Percentiles rank a stretch among this genome's conserved stretches.
These are phyloP conservation scores for Candida xiaguanensis DNA, from an alignment of 805 yeast species.

Conservation along the genomic window DNA sequence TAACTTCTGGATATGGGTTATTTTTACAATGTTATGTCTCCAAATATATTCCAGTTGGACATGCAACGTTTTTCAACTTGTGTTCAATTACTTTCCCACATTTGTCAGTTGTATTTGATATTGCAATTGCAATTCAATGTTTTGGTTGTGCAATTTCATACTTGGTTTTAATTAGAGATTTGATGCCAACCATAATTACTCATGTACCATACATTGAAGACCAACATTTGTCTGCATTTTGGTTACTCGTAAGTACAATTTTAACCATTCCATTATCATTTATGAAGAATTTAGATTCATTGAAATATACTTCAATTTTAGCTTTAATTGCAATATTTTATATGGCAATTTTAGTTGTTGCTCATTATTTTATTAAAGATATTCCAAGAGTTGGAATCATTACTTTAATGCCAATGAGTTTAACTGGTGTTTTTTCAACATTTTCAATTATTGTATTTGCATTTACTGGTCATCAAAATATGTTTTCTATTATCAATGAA, in stretches of 20 bases:
- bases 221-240: conserved; percentile 43
- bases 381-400: conserved; percentile 36
- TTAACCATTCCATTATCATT: conserved; percentile 63
- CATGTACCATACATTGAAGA: conserved; percentile 18
- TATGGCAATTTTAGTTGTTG: conserved; percentile 65
- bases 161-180: conserved; percentile 66
- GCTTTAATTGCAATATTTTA: conserved; percentile 81
- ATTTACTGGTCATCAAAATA: conserved; percentile 93
- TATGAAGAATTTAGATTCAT: conserved; percentile 70
- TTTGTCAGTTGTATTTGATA: conserved; percentile 57
- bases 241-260: conserved; percentile 52
- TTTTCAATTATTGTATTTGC: conserved; percentile 94
- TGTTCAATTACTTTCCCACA: conserved; percentile 63
- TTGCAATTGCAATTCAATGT: conserved; percentile 68
- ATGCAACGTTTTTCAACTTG: conserved; percentile 68
- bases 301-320: conserved; percentile 79
- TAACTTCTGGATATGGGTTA: conserved; percentile 65
- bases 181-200: conserved; percentile 56
- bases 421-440: conserved; percentile 52
- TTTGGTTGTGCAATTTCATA: conserved; percentile 70
- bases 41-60: conserved; percentile 50
- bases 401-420: conserved; percentile 38
- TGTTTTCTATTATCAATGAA: conserved; percentile 87
- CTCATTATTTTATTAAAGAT: conserved; percentile 63
- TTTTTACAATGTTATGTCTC: conserved; percentile 60